phyloP scores from a whole-genome alignment of 2,329 filamentous ascomycete genomes.

The Didymella segeticola region DNA sequence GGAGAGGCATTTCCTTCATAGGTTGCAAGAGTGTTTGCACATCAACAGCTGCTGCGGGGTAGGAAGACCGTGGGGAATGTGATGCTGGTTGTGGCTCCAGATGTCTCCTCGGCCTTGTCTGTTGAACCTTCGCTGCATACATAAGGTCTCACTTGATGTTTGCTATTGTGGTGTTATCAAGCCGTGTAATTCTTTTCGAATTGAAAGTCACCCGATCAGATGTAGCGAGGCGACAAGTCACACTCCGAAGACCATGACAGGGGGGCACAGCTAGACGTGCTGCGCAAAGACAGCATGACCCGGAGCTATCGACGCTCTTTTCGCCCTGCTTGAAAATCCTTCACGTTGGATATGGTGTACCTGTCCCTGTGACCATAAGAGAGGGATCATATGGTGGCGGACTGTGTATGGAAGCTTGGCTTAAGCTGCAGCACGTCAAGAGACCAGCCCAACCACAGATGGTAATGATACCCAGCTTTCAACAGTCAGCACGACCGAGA shows the following conservation, averaged over 20 bases:
- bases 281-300: not conserved
- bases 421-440: not conserved
- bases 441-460: not conserved
- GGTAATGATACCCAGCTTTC: not conserved
- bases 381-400: no score
- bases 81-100: not conserved
- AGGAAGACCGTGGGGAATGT: not conserved
- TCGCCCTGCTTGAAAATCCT: not conserved
- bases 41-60: conserved; percentile 16
- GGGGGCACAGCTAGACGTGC: no score
- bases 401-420: not conserved
- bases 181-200: conserved; percentile 1
- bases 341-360: not conserved
- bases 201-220: not conserved
- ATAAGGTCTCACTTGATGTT: not conserved
- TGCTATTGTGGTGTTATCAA: not conserved
- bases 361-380: no score
- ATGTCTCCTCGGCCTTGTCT: conserved; percentile 3
- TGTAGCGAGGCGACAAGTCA: not conserved
- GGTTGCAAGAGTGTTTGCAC: conserved; percentile 7
- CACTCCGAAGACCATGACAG: not conserved
- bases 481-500: not conserved
- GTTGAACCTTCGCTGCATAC: not conserved
- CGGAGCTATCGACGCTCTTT: not conserved
- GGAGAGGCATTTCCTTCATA: conserved; percentile 10